Evolutionary conservation across 2,329 filamentous ascomycete species (phyloP).

Genomic region (Colletotrichum musae): DNA sequence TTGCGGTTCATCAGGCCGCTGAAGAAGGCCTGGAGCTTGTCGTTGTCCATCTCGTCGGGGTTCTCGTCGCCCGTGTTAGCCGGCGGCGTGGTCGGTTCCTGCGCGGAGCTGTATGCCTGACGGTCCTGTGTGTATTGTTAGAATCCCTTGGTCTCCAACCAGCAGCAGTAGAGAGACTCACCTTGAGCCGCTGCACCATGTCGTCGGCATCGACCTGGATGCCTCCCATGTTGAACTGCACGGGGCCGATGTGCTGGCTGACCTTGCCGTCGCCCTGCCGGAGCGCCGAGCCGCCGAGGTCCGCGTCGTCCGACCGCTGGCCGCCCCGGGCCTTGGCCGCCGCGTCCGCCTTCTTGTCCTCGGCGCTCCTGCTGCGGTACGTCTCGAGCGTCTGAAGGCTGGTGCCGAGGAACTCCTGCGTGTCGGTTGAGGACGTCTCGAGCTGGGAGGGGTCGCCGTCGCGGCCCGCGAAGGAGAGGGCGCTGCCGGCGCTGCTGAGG

Average conservation of each 20-base stretch:
- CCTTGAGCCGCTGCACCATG: constrained; percentile 89
- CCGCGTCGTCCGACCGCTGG: constrained; percentile 44
- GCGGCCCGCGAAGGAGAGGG: constrained; percentile 68
- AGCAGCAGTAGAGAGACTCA: constrained; percentile 50
- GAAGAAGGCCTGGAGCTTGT: constrained; percentile 73
- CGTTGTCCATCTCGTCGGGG: constrained; percentile 64
- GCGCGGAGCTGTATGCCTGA: constrained; percentile 65
- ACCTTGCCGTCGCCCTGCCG: constrained; percentile 59
- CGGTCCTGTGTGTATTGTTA: constrained; percentile 63
- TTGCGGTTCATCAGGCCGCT: constrained; percentile 72
- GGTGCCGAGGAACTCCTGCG: constrained; percentile 81
- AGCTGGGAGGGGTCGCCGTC: constrained; percentile 61
- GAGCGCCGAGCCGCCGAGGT: constrained; percentile 43
- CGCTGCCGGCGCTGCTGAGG: constrained; percentile 71
- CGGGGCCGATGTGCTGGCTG: constrained; percentile 90
- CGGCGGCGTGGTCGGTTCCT: constrained; percentile 58
- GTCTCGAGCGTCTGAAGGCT: constrained; percentile 84
- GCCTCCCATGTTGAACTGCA: constrained; percentile 98
- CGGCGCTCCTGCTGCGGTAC: constrained; percentile 67
- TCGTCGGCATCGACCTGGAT: constrained; percentile 97
- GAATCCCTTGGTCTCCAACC: not conserved
- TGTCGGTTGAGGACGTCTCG: constrained; percentile 79
- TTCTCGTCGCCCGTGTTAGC: constrained; percentile 53
- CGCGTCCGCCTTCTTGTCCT: constrained; percentile 51
- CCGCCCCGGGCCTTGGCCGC: constrained; percentile 43